Percentiles rank a stretch among this genome's conserved stretches.
Conservation (phyloP, 441 rosid species). For the California macrophylla region DNA sequence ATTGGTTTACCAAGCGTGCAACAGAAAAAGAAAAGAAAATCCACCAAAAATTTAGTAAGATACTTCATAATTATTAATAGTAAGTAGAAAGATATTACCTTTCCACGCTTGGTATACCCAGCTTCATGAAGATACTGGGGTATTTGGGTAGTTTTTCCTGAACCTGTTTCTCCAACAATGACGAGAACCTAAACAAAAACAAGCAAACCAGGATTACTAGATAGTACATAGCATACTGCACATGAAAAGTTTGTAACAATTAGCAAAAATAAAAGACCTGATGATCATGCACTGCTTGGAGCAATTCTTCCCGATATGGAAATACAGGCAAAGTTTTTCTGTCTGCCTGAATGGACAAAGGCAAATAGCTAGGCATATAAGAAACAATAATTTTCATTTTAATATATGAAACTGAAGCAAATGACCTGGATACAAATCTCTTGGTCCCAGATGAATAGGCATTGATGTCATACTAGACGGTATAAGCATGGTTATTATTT, state of each 20-base stretch:
- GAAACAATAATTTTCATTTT: neutral
- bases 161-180: constrained; percentile 97
- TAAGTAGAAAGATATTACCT: constrained; percentile 34
- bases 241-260: neutral
- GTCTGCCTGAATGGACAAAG: constrained; percentile 52
- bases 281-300: constrained; percentile 56
- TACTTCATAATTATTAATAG: neutral
- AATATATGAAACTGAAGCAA: neutral
- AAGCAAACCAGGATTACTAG: constrained; percentile 9
- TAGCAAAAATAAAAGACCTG: constrained; percentile 40
- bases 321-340: constrained; percentile 77
- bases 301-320: constrained; percentile 66
- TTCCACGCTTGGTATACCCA: constrained; percentile 87
- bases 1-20: neutral
- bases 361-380: neutral
- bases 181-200: constrained; percentile 60
- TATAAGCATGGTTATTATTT: neutral
- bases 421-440: neutral
- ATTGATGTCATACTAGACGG: neutral
- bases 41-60: neutral
- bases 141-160: constrained; percentile 96
- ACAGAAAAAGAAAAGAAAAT: neutral
- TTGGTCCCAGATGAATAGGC: neutral
- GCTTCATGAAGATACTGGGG: constrained; percentile 98
- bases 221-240: neutral